Conservation (phyloP, 805 yeast genomes). For the Dipodascopsis uninucleata region DNA sequence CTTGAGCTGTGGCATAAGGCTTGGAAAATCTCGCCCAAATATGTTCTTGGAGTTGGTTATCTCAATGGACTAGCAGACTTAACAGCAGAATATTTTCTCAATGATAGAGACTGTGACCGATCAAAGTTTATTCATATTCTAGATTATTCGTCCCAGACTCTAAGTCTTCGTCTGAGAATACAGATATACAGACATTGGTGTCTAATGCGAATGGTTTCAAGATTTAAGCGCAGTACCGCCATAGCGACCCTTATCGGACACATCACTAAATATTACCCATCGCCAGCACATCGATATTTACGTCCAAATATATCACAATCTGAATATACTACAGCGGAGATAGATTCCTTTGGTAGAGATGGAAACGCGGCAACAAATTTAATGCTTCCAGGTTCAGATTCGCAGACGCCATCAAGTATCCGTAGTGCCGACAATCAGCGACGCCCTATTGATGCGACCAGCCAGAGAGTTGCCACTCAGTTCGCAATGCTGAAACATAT, state of each 20-base stretch:
- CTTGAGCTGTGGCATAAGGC: conserved; percentile 6
- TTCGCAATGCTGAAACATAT: conserved; percentile 12
- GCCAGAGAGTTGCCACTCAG: conserved; percentile 7
- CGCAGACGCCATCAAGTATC: no score
- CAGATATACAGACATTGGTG: conserved; percentile 9
- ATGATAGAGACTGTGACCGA: conserved; percentile 4
- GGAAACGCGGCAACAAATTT: no score
- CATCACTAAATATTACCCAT: conserved; percentile 10
- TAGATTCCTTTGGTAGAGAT: no score
- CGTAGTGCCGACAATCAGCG: background rate
- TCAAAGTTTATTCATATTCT: conserved; percentile 10
- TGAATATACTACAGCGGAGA: no score
- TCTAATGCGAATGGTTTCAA: conserved; percentile 6
- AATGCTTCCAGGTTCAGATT: no score
- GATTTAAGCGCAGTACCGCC: conserved; percentile 5
- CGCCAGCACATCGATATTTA: no score
- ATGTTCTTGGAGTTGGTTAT: background rate
- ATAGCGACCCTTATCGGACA: conserved; percentile 9
- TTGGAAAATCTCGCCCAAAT: conserved; percentile 3
- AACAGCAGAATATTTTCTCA: conserved; percentile 4
- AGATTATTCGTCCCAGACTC: conserved; percentile 5
- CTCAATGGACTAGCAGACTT: conserved; percentile 6
- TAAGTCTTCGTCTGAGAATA: conserved; percentile 10
- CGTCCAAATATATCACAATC: no score
- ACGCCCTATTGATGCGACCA: background rate